A percentile compares a stretch with the other conserved stretches of the same genome.
Conservation (phyloP, 768 basidiomycete species). For the Suillus hirtellus region DNA sequence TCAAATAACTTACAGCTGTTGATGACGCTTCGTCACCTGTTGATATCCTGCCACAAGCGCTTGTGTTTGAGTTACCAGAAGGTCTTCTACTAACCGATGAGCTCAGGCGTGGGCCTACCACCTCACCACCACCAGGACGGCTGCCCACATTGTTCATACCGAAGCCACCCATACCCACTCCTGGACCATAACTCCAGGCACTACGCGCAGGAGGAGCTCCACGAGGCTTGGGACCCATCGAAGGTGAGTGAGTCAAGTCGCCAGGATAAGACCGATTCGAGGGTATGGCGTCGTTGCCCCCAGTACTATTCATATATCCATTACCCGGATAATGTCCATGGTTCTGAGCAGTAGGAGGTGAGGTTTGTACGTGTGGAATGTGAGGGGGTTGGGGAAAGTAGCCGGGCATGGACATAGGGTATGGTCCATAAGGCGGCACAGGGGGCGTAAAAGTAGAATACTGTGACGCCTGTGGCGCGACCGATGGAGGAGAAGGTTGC, state of each 20-base stretch:
- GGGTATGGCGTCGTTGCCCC: slow-evolving; percentile 25
- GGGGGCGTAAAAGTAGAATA: slow-evolving; percentile 34
- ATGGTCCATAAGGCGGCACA: slow-evolving; percentile 35
- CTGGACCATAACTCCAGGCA: slow-evolving; percentile 75
- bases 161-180: slow-evolving; percentile 50
- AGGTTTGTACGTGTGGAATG: slow-evolving; percentile 27
- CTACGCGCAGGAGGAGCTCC: slow-evolving; percentile 45
- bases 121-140: slow-evolving; percentile 37
- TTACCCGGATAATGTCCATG: slow-evolving; percentile 30
- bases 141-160: slow-evolving; percentile 30
- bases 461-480: slow-evolving; percentile 33
- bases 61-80: slow-evolving; percentile 50
- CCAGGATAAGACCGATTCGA: slow-evolving; percentile 29
- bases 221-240: slow-evolving; percentile 28
- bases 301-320: slow-evolving; percentile 24
- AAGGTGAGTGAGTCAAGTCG: slow-evolving; percentile 30
- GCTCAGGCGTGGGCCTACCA: slow-evolving; percentile 67
- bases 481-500: slow-evolving; percentile 30
- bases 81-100: slow-evolving; percentile 50
- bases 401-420: slow-evolving; percentile 33
- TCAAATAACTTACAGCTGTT: slow-evolving; percentile 59
- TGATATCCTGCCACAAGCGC: slow-evolving; percentile 57
- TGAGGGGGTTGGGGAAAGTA: slow-evolving; percentile 37
- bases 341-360: slow-evolving; percentile 28
- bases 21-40: slow-evolving; percentile 77